These are phyloP conservation scores for Aquilaria sinensis DNA, from an alignment of 345 rosid genomes.

Conservation along the genomic window DNA sequence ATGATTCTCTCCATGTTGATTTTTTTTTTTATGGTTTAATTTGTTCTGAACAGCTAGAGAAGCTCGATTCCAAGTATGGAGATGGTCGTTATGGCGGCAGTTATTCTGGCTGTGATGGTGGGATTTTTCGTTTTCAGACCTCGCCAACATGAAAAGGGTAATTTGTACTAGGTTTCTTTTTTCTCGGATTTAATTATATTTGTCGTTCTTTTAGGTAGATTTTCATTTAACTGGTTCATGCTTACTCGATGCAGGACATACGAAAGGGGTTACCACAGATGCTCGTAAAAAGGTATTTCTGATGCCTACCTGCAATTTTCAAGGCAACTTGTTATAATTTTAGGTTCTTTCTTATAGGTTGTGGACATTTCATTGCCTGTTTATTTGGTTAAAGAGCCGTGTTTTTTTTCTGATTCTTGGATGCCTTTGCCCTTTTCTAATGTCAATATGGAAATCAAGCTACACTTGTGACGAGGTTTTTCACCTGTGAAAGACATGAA, in stretches of 20 bases:
- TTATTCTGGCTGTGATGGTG: conserved; percentile 36
- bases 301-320: neutral
- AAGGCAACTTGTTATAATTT: neutral
- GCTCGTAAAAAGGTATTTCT: conserved; percentile 12
- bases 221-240: neutral
- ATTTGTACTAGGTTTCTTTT: neutral
- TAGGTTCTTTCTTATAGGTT: too few relatives aligned
- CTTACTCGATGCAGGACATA: conserved; percentile 17
- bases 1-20: too few relatives aligned
- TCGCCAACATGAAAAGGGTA: conserved; percentile 27
- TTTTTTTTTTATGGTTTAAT: neutral
- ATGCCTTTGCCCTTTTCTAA: too few relatives aligned
- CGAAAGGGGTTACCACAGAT: conserved; percentile 17
- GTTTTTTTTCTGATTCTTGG: too few relatives aligned
- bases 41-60: neutral
- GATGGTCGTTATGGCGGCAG: conserved; percentile 25
- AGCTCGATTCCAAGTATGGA: conserved; percentile 17
- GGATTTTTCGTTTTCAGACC: conserved; percentile 37
- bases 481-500: too few relatives aligned
- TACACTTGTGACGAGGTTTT: too few relatives aligned
- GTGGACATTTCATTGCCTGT: too few relatives aligned
- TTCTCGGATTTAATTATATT: neutral
- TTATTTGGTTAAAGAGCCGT: too few relatives aligned
- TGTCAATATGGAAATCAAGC: too few relatives aligned
- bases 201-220: neutral